Evolutionary conservation across 1,284 basidiomycete genomes (phyloP).

Genomic region (Apiotrichum porosum): DNA sequence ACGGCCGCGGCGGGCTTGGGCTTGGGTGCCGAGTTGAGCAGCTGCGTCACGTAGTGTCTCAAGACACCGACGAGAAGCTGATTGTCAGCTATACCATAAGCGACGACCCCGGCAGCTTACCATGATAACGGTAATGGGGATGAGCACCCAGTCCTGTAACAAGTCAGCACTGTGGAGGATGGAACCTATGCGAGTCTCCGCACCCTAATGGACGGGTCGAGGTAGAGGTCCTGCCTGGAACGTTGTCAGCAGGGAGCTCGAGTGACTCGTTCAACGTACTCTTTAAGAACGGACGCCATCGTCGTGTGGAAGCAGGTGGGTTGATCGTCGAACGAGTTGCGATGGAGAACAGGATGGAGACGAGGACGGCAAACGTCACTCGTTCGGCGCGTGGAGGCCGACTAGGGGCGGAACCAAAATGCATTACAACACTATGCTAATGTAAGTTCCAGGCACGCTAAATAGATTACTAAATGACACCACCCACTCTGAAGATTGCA

Average conservation of each 20-base stretch:
- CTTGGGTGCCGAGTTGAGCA: constrained; percentile 82
- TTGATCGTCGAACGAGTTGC: background rate
- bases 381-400: too few relatives aligned
- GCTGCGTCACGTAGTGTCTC: constrained; percentile 83
- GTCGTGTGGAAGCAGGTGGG: background rate
- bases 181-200: constrained; percentile 7
- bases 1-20: constrained; percentile 69
- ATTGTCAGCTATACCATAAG: constrained; percentile 8
- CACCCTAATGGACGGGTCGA: constrained; percentile 89
- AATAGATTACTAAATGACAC: too few relatives aligned
- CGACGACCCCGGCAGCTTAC: too few relatives aligned
- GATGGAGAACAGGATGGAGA: background rate
- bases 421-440: too few relatives aligned
- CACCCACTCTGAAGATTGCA: too few relatives aligned
- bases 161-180: background rate
- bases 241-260: background rate
- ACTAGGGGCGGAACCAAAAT: too few relatives aligned
- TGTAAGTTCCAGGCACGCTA: too few relatives aligned
- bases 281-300: constrained; percentile 3
- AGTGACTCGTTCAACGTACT: background rate
- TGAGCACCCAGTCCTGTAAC: constrained; percentile 64
- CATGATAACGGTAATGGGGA: constrained; percentile 98
- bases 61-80: constrained; percentile 91
- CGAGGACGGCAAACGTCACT: too few relatives aligned
- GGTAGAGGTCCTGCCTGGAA: constrained; percentile 59